Percentiles rank a stretch among this genome's conserved stretches.
phyloP scores from a whole-genome alignment of 208 protist species.

The Wallacemonas sp. region DNA sequence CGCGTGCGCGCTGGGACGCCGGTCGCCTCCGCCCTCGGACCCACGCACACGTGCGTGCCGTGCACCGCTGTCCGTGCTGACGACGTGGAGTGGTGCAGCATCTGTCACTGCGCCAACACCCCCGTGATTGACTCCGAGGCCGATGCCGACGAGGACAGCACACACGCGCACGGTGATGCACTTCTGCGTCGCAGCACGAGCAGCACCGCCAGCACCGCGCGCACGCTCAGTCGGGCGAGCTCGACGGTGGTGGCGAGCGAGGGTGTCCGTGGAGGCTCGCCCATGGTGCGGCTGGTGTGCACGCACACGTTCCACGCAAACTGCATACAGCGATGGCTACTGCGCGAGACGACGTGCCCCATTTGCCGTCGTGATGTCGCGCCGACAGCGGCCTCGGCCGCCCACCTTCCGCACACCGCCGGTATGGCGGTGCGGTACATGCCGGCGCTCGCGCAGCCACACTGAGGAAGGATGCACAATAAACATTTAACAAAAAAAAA shows the following conservation, averaged over 20 bases:
- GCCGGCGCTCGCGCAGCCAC: neutral
- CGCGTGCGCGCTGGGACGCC: neutral
- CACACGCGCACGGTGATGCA: neutral
- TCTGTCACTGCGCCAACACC: constrained; percentile 13
- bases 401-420: neutral
- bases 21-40: neutral
- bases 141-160: neutral
- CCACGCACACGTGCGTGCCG: constrained; percentile 10
- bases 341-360: constrained; percentile 50
- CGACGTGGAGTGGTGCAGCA: constrained; percentile 7
- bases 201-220: neutral
- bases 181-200: neutral
- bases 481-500: too few species aligned
- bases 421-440: neutral
- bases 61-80: constrained; percentile 6
- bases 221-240: neutral
- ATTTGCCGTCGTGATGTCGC: constrained; percentile 51
- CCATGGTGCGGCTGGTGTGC: constrained; percentile 52
- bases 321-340: constrained; percentile 75
- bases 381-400: neutral
- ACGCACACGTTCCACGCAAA: constrained; percentile 65
- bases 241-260: neutral
- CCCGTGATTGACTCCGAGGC: neutral
- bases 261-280: constrained; percentile 39
- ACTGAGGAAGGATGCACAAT: neutral